Evolutionary conservation across 2,329 filamentous ascomycete species (phyloP).

Genomic region (Teratosphaeria nubilosa): DNA sequence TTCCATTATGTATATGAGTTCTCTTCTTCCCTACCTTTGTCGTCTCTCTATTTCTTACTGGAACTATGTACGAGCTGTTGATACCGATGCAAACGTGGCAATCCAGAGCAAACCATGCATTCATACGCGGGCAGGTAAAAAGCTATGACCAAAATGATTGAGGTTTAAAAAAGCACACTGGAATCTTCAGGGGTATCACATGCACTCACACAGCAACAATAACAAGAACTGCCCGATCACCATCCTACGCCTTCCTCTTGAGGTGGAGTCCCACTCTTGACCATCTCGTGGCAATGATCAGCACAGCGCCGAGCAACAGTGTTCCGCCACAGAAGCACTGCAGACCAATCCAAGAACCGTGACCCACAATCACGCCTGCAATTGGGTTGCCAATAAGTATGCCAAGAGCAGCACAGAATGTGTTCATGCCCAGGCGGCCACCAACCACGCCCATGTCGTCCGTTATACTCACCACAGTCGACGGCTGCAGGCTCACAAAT

Average conservation of each 20-base stretch:
- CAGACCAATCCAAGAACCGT: conserved; percentile 11
- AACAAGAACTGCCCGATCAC: background rate
- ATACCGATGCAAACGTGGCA: no score
- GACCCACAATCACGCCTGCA: conserved; percentile 11
- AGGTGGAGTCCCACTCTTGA: background rate
- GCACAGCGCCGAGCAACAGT: conserved; percentile 8
- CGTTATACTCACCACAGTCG: conserved; percentile 12
- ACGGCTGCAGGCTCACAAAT: conserved; percentile 14
- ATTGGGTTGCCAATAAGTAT: conserved; percentile 17
- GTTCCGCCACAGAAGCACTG: conserved; percentile 16
- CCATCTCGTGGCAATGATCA: conserved; percentile 1
- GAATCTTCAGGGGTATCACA: background rate
- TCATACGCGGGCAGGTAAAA: background rate
- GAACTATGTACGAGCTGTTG: no score
- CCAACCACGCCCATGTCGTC: conserved; percentile 13
- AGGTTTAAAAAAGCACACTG: background rate
- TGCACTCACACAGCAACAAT: background rate
- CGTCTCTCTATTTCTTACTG: no score
- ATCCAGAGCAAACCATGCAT: no score
- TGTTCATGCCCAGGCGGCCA: conserved; percentile 15
- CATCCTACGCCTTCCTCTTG: background rate
- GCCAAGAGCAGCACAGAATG: conserved; percentile 12
- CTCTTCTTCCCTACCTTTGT: no score
- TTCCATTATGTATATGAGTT: no score
- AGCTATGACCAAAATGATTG: background rate